These are phyloP conservation scores for Aleurites moluccanus DNA, from an alignment of 441 rosid species.

Conservation along the genomic window DNA sequence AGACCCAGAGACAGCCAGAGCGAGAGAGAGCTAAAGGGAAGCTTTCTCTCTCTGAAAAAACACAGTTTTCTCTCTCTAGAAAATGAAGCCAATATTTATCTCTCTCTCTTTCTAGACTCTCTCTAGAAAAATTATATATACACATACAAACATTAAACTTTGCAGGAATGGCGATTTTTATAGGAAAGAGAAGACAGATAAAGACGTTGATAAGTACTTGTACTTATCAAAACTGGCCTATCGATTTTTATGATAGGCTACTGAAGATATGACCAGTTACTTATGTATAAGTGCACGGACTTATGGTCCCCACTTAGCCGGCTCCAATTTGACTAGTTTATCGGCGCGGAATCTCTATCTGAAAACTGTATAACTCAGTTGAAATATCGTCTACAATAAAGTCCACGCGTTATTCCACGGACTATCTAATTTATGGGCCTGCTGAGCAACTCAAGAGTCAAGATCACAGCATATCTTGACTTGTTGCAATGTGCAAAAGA, in stretches of 20 bases:
- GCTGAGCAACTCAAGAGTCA: neutral
- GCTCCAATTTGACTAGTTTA: constrained; percentile 52
- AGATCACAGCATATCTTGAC: neutral
- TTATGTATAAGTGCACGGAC: constrained; percentile 34
- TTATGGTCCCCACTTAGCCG: constrained; percentile 57
- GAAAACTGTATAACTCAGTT: constrained; percentile 49
- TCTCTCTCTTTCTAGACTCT: constrained; percentile 23
- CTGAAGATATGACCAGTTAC: fast-evolving
- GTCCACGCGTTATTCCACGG: neutral
- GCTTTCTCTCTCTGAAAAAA: constrained; percentile 30
- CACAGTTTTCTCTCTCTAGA: constrained; percentile 36
- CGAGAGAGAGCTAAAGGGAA: constrained; percentile 31
- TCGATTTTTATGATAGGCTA: fast-evolving
- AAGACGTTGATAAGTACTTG: neutral
- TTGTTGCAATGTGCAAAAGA: neutral
- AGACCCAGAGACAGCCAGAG: too few species aligned
- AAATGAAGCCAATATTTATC: constrained; percentile 20
- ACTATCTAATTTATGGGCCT: neutral
- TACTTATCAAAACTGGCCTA: neutral
- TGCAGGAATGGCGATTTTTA: constrained; percentile 57
- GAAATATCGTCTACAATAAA: constrained; percentile 15
- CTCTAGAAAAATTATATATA: constrained; percentile 17
- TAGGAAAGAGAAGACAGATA: constrained; percentile 57
- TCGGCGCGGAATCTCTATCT: constrained; percentile 80
- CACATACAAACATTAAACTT: constrained; percentile 41